Evolutionary conservation across 306 rosid genomes (phyloP), one percentile per base, ranked within the genome.

Genomic region (Benincasa hispida): DNA sequence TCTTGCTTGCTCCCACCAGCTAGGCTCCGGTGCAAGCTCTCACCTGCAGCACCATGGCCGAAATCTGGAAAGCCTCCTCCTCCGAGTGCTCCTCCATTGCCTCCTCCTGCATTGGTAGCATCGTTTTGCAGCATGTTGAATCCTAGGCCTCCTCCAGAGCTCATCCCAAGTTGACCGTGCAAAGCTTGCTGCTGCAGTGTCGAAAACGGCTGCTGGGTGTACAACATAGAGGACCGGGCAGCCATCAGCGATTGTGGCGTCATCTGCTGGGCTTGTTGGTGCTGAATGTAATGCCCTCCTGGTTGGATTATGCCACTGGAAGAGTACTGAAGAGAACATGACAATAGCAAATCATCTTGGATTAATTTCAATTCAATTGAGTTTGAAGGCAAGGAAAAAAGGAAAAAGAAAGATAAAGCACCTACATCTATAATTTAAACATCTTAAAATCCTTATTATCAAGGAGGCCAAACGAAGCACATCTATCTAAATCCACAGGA

Each of bases 231-330:
- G n/a, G 97, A 92, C 8, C 99, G 87, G 0, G 92, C 95, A 1
- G 92, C 97, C 97, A 94, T 92, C 51, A 94, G 93, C 0, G 93
- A 88, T 30, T 94, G 99, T 0, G 82, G 97, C 4, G 95, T 82
- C 93, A 94, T 90, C 83, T 89, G 97, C 79, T 88, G 98, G 14
- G 88, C 87, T 66, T 89, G 93, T 34, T 88, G 97, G 58, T 87
- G 92, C 85, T 92, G 99, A 93, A 90, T 82, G 90, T 94, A 94
- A 72, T 90, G 96, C 6, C 84, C 89, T 87, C 95, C 98, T 21
- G 89, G 89, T 77, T 89, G 97, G 92, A 94, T 87, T 5, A 90
- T 81, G 55, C 97, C 91, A 72, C 92, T 77, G 0, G 88, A 41
- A 59, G 96, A 84, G 73, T 90, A 94, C 99, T 94, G 88, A 78